Percentiles rank a stretch among this genome's conserved stretches.
Conservation (phyloP, 352 stramenopile genomes). For the Globisporangium ultimum region DNA sequence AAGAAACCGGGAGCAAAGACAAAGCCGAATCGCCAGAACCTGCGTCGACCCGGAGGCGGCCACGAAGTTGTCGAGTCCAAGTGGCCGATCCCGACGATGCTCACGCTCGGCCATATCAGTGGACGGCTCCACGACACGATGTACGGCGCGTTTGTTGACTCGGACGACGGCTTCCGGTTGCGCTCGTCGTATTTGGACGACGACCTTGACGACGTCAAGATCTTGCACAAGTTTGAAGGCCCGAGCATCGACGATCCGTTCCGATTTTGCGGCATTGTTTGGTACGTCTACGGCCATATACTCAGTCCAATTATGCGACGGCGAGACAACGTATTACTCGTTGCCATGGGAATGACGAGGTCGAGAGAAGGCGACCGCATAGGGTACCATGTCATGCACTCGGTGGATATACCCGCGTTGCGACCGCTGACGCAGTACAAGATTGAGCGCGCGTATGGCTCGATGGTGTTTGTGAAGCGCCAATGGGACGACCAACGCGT, state of each 20-base stretch:
- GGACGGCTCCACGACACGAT: constrained; percentile 14
- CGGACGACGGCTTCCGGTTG: constrained; percentile 10
- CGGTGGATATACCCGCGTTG: constrained; percentile 22
- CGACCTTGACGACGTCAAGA: constrained; percentile 12
- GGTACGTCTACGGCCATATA: constrained; percentile 9
- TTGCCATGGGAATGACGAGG: constrained; percentile 25
- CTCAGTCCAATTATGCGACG: constrained; percentile 22
- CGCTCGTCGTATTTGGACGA: constrained; percentile 13
- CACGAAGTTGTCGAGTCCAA: constrained; percentile 4
- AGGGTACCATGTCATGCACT: constrained; percentile 39
- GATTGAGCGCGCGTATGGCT: constrained; percentile 24
- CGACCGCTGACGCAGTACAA: constrained; percentile 15
- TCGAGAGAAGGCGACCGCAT: constrained; percentile 28
- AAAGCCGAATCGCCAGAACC: neutral
- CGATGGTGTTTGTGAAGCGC: constrained; percentile 41
- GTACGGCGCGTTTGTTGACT: constrained; percentile 17
- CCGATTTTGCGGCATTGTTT: constrained; percentile 16
- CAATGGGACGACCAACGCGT: constrained; percentile 29
- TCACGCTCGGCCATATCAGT: constrained; percentile 7
- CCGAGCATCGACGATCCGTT: constrained; percentile 18
- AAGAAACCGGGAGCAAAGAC: constrained; percentile 18
- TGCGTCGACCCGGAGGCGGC: constrained; percentile 5
- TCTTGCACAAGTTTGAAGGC: constrained; percentile 14
- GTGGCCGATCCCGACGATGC: constrained; percentile 14
- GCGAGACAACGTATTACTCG: constrained; percentile 28